Evolutionary conservation across 2,329 filamentous ascomycete species (phyloP), one percentile per base, ranked within the genome.

Genomic region (Polychaeton citri): DNA sequence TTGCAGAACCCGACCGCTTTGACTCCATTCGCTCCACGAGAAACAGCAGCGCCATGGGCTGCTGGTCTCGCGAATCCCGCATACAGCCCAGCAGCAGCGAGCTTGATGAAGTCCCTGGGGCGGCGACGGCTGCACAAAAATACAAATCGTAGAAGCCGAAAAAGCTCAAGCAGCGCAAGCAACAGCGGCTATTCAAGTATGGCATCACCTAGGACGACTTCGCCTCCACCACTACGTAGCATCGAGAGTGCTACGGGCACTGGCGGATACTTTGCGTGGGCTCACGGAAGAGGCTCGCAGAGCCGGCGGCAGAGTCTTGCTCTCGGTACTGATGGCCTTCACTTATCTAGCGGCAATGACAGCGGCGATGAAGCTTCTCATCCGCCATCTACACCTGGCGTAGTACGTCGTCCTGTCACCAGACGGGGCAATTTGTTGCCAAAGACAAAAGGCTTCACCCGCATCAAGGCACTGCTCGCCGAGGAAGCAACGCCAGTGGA

Each of bases 371-470:
- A 74, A 45, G 64, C 59, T 4, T 66, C 65, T 41, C 69, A 65
- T 19, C 43, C 54, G 21, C 61, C 57, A 16, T 60, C 57, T 33
- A 77, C 79, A 37, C 72, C 81, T 34, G 81, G 78, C 38, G 86
- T 94, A 12, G 81, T 93, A 43, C 74, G 82, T 42, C 73, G 87
- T 43, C 74, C 79, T 1, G 88, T 96, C 5, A 92, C 85, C 5
- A 72, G 90, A 35, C 74, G 88, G 40, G 84, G 87, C 6, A 98
- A 93, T 58, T 69, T 98, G 42, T 60, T 98, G 53, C 90, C 92
- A 9, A 98, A 96, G 66, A 90, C 88, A 1, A 93, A 94, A 62
- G 86, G 81, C 0, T 98, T 98, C 58, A 86, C 87, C 4, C 79
- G 90, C 8, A 94, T 98, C 46, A 77, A 83, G 42, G 90, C 88